Evolutionary conservation across 2,329 filamentous ascomycete species (phyloP).

Genomic region (Stylonectria norvegica): DNA sequence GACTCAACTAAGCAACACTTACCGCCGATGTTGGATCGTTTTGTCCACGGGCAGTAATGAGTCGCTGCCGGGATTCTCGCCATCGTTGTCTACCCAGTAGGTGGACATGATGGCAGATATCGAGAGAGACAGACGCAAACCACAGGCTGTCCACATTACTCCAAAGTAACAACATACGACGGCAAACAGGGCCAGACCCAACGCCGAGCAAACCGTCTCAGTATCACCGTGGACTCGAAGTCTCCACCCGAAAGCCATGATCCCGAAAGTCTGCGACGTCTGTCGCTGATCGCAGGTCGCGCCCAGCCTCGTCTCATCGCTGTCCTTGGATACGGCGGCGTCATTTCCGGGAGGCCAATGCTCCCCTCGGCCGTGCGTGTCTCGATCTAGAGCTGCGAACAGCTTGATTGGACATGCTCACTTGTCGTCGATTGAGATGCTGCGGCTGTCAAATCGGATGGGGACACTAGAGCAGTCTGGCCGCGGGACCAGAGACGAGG

Average conservation of each 20-base stretch:
- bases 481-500: slow-evolving; percentile 6
- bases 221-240: slow-evolving; percentile 12
- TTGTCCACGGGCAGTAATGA: too few relatives aligned
- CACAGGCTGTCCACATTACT: too few relatives aligned
- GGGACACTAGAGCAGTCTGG: slow-evolving; percentile 13
- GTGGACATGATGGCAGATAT: too few relatives aligned
- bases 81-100: too few relatives aligned
- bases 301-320: slow-evolving; percentile 13
- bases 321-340: slow-evolving; percentile 9
- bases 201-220: slow-evolving; percentile 10
- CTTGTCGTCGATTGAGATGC: slow-evolving; percentile 1
- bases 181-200: background rate
- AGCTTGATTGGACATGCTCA: slow-evolving; percentile 14
- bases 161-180: background rate
- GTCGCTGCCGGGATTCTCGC: too few relatives aligned
- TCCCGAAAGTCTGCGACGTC: background rate
- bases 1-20: too few relatives aligned
- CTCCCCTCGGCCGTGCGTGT: slow-evolving; percentile 14
- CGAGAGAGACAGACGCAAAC: too few relatives aligned
- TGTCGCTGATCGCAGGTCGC: slow-evolving; percentile 5
- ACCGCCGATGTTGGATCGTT: too few relatives aligned
- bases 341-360: slow-evolving; percentile 19
- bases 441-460: slow-evolving; percentile 7
- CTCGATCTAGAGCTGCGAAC: slow-evolving; percentile 18
- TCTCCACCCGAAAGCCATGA: slow-evolving; percentile 8